Base-by-base conservation (phyloP, 2,329 filamentous ascomycete species). In the Rutstroemia sp. region DNA sequence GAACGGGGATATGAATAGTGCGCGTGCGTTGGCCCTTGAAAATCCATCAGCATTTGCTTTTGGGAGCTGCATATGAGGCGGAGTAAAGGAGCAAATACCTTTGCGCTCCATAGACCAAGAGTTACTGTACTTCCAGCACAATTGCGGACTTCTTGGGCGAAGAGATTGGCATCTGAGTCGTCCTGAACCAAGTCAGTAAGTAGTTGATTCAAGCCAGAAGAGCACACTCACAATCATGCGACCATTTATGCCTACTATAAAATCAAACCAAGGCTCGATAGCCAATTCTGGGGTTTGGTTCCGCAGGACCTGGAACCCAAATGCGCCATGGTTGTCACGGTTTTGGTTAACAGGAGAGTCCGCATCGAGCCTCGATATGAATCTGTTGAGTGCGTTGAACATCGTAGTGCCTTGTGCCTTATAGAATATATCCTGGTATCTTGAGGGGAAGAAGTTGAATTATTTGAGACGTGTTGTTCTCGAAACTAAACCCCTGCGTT, bases 201-300 rank as follows among this genome's bases (percentile, higher is more conserved):
- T 14, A 21, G 49, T 34, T 10, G 8, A n/a, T 16, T 17, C 8
- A 8, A 17, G 17, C 19, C 3, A 12, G 21, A 19, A 23, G n/a
- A 48, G 16, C 7, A 46, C 16, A 23, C 56, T n/a, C 56, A 95
- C 91, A 71, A 99, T 89, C 58, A 88, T 84, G 61, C 92, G 85
- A 7, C 92, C 92, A 72, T 99, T 99, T 71, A 99, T 96, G 5
- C 92, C 92, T 64, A 97, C 88, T 59, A 99, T 85, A 68, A 95
- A 99, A 75, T 99, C 94, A 70, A 97, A 99, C 92, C 92, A 99
- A 2, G 94, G 94, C 74, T 99, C 95, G 55, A 97, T 76, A 47
- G 83, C 78, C 14, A 97, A 78, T 59, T 94, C 84, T 45, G 81
- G 72, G 67, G 92, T 92, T 60, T 83, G 88, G 75, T 97, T 99